Evolutionary conservation across 495 filamentous ascomycete genomes (phyloP), one percentile per base, ranked within the genome.

Genomic region (Penicillium paradoxum): DNA sequence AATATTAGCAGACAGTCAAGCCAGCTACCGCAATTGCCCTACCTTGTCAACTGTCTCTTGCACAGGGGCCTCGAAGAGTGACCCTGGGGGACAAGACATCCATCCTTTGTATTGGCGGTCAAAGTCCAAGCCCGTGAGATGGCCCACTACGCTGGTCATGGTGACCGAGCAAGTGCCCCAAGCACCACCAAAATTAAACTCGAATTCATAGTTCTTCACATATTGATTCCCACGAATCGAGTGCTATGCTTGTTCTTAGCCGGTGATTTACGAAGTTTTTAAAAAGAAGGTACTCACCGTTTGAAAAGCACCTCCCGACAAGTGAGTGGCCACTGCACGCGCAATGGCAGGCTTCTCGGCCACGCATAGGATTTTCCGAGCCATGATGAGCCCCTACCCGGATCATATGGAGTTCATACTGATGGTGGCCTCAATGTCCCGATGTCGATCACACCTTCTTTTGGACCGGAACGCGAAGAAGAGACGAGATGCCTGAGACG

Each of bases 301-400:
- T 65, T 80, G 79, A 48, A 84, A 78, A 22, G 74, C 68, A 42
- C 89, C 88, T 46, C 90, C 90, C 18, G 86, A 85, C 43, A 98
- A 78, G 73, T 97, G 92, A 45, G 83, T 80, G 29, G 93, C 87
- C 45, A 98, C 95, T 39, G 93, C 89, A 70, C 90, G 96, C 45
- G 93, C 87, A 51, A 98, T 97, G 30, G 91, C 91, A 47, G 91
- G 91, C 72, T 98, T 98, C 65, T 98, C 93, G 50, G 93, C 93
- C 57, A 98, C 91, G 64, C 95, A 97, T 22, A 98, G 79, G 55
- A 95, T 83, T 67, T 77, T 79, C 27, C 62, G 63, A 40, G 64
- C 66, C 57, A 74, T 68, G 63, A 59, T 45, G 45, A 56, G 43
- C 49, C 39, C 27, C 15, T 33, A 21, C 40, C 42, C 18, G 42